Evolutionary conservation across 441 rosid genomes (phyloP), one percentile per base, ranked within the genome.

Genomic region (Lagerstroemia fauriei): DNA sequence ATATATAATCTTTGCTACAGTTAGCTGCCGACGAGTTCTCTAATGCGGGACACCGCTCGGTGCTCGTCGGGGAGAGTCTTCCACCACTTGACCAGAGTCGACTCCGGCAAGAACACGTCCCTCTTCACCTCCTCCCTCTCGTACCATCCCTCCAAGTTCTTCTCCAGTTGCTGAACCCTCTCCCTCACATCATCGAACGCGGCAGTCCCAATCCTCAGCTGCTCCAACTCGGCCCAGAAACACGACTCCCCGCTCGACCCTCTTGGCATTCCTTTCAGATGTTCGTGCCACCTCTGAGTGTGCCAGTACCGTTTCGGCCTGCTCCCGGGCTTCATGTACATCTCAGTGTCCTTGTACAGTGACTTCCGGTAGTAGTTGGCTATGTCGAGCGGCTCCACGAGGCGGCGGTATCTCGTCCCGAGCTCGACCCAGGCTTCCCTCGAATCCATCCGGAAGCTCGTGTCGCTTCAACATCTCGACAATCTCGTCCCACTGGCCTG

Each of bases 141-240:
- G 82, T 89, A 73, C 95, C 96, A 92, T 77, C 69, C 73, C 13
- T 76, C 48, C 27, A 88, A 75, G 48, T 82, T 72, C 29, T 9
- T 68, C 83, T 88, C 89, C 27, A 89, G 79, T 4, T 4, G 34
- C 84, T 17, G 57, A 51, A 89, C 38, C 75, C 73, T 81, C 29
- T 50, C 85, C 83, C 44, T 57, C 20, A 82, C 80, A 27, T 59
- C 78, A 50, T 77, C 83, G 22, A 74, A 86, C 9, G 56, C 50
- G 1, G 6, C 77, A 18, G 82, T 80, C 0, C 73, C 20, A 12
- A 32, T 38, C 50, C 77, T 31, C 41, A 94, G 93, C 81, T 95
- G 96, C 91, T 94, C 99, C 4, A 92, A 89, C 81, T 91, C 91
- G 0, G 95, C 97, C 98, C 95, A 93, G 76, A 95, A 89, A 85